phyloP scores from a whole-genome alignment of 352 stramenopile species.

The Phytophthora pluvialis region DNA sequence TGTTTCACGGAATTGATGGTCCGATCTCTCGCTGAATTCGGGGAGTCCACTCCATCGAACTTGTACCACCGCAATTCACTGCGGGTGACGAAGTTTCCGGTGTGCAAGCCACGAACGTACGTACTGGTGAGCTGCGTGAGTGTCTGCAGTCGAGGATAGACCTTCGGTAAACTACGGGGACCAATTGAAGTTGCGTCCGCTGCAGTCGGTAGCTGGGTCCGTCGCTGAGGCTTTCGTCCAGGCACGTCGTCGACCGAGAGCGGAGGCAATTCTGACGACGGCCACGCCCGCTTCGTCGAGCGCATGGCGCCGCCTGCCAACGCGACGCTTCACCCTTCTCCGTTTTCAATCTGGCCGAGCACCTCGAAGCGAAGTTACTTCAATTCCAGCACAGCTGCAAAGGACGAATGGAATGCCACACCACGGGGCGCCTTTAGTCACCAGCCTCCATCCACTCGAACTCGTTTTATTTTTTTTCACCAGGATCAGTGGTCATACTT shows the following conservation, averaged over 20 bases:
- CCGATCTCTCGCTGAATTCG: conserved; percentile 26
- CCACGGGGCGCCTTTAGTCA: neutral
- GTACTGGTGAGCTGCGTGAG: conserved; percentile 48
- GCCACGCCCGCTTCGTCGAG: conserved; percentile 16
- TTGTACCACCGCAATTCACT: conserved; percentile 49
- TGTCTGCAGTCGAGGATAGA: conserved; percentile 52
- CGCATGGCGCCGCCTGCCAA: conserved; percentile 6
- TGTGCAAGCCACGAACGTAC: conserved; percentile 47
- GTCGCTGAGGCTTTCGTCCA: conserved; percentile 13
- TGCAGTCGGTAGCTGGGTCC: neutral
- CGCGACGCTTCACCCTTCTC: conserved; percentile 20
- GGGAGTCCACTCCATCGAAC: conserved; percentile 40
- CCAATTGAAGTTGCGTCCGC: neutral
- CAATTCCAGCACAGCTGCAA: neutral
- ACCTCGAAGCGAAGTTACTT: too few relatives aligned
- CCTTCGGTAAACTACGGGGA: conserved; percentile 22
- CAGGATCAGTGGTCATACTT: conserved; percentile 28
- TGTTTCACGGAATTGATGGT: conserved; percentile 33
- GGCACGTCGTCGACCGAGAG: conserved; percentile 9
- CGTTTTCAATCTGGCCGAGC: neutral
- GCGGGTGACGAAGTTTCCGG: conserved; percentile 51
- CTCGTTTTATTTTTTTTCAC: conserved; percentile 37
- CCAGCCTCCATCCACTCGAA: conserved; percentile 12
- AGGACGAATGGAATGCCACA: neutral
- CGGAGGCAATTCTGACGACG: conserved; percentile 17